Evolutionary conservation across 2,329 filamentous ascomycete species (phyloP).

Genomic region (Shiraia bambusicola): DNA sequence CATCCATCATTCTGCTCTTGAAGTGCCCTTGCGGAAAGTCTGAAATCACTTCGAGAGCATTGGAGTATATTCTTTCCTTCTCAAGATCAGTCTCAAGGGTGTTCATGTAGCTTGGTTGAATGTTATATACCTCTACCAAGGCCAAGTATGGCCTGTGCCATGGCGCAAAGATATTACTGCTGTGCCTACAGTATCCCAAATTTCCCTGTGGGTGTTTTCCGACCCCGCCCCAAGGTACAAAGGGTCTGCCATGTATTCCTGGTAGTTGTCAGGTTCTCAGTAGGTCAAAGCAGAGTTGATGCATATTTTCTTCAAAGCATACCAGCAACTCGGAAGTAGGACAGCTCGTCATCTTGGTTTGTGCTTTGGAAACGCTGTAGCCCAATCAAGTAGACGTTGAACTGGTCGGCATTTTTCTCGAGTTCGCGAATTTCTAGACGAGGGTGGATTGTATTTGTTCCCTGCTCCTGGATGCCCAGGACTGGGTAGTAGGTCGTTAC

Average conservation of each 20-base stretch:
- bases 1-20: constrained; percentile 41
- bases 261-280: not conserved
- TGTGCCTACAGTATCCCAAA: constrained; percentile 74
- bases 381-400: constrained; percentile 74
- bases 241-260: constrained; percentile 81
- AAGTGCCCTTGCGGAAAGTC: constrained; percentile 42
- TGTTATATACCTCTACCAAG: constrained; percentile 58
- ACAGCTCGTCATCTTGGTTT: constrained; percentile 63
- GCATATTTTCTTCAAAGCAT: constrained; percentile 22
- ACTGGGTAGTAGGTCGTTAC: constrained; percentile 16
- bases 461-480: constrained; percentile 21
- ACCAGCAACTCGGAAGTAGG: constrained; percentile 78
- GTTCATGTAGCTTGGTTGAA: not conserved
- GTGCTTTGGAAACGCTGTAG: constrained; percentile 69
- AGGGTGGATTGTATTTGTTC: constrained; percentile 31
- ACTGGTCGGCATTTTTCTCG: constrained; percentile 61
- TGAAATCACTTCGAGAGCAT: constrained; percentile 42
- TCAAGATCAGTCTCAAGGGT: not conserved
- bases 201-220: constrained; percentile 47
- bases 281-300: not conserved
- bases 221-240: constrained; percentile 58
- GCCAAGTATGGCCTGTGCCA: constrained; percentile 82
- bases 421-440: constrained; percentile 70
- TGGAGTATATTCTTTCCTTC: constrained; percentile 45
- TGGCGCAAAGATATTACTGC: constrained; percentile 71